Conservation (phyloP, 2,329 filamentous ascomycete species). For the Aspergillus sp. region DNA sequence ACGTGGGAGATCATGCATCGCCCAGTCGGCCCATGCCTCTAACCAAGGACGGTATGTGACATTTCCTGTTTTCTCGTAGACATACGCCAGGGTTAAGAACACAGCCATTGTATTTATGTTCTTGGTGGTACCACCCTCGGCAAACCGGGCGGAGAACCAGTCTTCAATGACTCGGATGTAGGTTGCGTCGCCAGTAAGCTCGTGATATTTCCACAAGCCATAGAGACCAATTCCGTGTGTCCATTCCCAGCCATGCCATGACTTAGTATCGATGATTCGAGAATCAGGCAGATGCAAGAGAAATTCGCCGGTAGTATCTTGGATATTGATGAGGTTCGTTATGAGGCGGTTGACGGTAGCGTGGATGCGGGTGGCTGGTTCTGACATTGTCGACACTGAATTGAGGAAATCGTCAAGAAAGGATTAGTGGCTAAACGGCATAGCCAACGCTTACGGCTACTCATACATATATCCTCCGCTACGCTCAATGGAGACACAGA, state of each 20-base stretch:
- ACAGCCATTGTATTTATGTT: constrained; percentile 83
- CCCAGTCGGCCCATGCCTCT: constrained; percentile 76
- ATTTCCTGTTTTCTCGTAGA: constrained; percentile 70
- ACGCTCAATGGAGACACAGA: neutral
- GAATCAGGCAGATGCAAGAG: constrained; percentile 65
- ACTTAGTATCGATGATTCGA: constrained; percentile 74
- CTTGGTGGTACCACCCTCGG: constrained; percentile 66
- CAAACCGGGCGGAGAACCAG: constrained; percentile 66
- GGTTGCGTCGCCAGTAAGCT: constrained; percentile 56
- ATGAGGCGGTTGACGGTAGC: constrained; percentile 60
- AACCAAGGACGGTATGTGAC: constrained; percentile 67
- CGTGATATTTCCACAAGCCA: constrained; percentile 76
- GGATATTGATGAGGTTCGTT: constrained; percentile 68
- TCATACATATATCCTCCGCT: too few species aligned
- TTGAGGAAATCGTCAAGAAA: neutral
- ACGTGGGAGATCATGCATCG: constrained; percentile 66
- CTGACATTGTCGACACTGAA: neutral
- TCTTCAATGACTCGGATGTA: constrained; percentile 61
- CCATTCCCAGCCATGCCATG: constrained; percentile 71
- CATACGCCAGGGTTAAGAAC: constrained; percentile 65
- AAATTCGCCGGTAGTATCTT: constrained; percentile 67
- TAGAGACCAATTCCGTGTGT: constrained; percentile 75
- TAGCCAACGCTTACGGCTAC: too few species aligned
- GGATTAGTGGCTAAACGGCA: too few species aligned
- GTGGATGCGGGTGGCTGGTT: constrained; percentile 38